phyloP scores from a whole-genome alignment of 1,139 yeast genomes.

The Saccharomycopsis phalli region DNA sequence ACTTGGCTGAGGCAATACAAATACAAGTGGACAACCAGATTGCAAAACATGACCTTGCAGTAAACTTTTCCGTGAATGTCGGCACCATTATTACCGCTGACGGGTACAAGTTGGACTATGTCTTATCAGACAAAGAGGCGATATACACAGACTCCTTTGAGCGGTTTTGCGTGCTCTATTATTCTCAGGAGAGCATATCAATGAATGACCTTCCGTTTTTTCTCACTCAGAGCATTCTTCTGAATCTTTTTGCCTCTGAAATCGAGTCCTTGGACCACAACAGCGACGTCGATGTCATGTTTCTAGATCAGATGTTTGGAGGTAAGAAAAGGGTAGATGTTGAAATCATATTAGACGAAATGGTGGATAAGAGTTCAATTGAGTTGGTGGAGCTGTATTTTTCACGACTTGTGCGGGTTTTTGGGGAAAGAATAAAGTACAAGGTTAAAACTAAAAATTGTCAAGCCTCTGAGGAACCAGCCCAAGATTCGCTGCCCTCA shows the following conservation, averaged over 20 bases:
- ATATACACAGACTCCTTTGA: slow-evolving; percentile 13
- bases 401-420: too few species aligned
- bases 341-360: too few species aligned
- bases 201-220: slow-evolving; percentile 54
- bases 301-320: not conserved
- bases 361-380: too few species aligned
- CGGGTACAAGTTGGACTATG: slow-evolving; percentile 1
- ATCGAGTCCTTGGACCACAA: not conserved
- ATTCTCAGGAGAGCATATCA: slow-evolving; percentile 40
- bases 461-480: too few species aligned
- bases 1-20: slow-evolving; percentile 39
- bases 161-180: slow-evolving; percentile 31
- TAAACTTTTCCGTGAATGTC: not conserved
- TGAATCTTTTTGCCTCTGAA: slow-evolving; percentile 36
- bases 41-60: not conserved
- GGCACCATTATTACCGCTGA: not conserved
- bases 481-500: too few species aligned
- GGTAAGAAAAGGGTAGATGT: not conserved
- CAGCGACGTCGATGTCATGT: not conserved
- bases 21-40: slow-evolving; percentile 28
- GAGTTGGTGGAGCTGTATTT: too few species aligned
- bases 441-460: too few species aligned
- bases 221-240: slow-evolving; percentile 47
- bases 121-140: slow-evolving; percentile 7
- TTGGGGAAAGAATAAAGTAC: too few species aligned